These are phyloP conservation scores for Amborella trichopoda DNA, from an alignment of 164 flowering plant species.

Conservation along the genomic window DNA sequence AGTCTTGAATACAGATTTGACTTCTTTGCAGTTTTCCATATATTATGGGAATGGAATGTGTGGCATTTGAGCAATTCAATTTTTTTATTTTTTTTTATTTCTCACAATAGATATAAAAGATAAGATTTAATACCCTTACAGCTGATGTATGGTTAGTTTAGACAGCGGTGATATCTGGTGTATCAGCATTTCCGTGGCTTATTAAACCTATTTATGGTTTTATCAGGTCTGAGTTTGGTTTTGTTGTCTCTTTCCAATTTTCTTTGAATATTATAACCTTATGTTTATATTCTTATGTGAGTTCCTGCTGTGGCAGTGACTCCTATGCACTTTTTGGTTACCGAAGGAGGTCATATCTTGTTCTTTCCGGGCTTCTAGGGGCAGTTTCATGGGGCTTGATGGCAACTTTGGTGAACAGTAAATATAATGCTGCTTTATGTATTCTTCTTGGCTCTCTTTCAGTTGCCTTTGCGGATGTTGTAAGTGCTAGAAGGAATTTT, in stretches of 20 bases:
- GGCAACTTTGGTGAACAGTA: slow-evolving; percentile 83
- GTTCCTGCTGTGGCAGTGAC: slow-evolving; percentile 43
- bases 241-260: background rate
- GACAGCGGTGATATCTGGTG: slow-evolving; percentile 96
- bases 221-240: slow-evolving; percentile 47
- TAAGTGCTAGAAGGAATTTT: slow-evolving; percentile 62
- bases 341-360: slow-evolving; percentile 93
- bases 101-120: too few relatives aligned
- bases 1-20: too few relatives aligned
- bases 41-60: too few relatives aligned
- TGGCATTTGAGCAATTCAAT: too few relatives aligned
- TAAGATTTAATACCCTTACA: too few relatives aligned
- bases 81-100: too few relatives aligned
- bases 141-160: slow-evolving; percentile 48
- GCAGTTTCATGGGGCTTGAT: slow-evolving; percentile 94
- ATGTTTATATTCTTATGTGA: slow-evolving; percentile 6
- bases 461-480: slow-evolving; percentile 98
- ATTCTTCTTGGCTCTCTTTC: slow-evolving; percentile 98
- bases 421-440: slow-evolving; percentile 80
- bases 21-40: too few relatives aligned
- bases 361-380: slow-evolving; percentile 89
- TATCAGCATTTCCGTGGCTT: slow-evolving; percentile 95
- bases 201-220: slow-evolving; percentile 94
- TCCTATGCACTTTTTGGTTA: slow-evolving; percentile 95
- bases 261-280: slow-evolving; percentile 2